Evolutionary conservation across 164 flowering plant genomes (phyloP), one percentile per base, ranked within the genome.

Genomic region (Chimonanthus praecox): DNA sequence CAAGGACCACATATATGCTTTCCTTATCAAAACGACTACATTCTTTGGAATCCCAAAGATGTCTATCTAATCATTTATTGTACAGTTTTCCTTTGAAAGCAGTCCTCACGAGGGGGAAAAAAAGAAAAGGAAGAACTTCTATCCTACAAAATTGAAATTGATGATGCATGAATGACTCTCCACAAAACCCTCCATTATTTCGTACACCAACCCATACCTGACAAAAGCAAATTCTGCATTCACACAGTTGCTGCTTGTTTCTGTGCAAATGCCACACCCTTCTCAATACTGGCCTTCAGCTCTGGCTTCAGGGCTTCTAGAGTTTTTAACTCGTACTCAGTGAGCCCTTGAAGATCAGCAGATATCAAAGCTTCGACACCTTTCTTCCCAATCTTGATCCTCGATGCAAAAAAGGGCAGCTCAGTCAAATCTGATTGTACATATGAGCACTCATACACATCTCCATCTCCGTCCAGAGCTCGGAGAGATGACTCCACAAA

Each of bases 271-370:
- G 20, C 45, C 33, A 67, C 51, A 46, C 71, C 71, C 64, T 67
- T 67, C 47, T 73, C 70, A 10, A 66, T 54, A 50, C 70, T 67
- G 10, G 70, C 71, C 50, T 73, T 73, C 64, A 67, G 71, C 65
- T 73, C 75, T 73, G 75, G 75, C 71, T 73, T 73, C 64, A 73
- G 49, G 45, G 75, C 71, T n/a, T 73, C 71, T 54, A 73, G 54
- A 73, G 76, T 71, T 20, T 73, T 73, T n/a, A 11, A 64, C 49
- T 75, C 77, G 4, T 70, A 75, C 16, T 58, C 49, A 44, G 60
- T 70, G 46, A 73, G 64, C 11, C 75, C 75, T 67, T 73, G 71
- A 54, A 73, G 49, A 73, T 73, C 75, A 65, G 75, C 47, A n/a
- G 70, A 45, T 49, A 73, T 73, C 10, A 73, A 6, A 66, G 75